Conservation (phyloP, 139 green algal species). For the Chlamydomonas sphaeroides region DNA sequence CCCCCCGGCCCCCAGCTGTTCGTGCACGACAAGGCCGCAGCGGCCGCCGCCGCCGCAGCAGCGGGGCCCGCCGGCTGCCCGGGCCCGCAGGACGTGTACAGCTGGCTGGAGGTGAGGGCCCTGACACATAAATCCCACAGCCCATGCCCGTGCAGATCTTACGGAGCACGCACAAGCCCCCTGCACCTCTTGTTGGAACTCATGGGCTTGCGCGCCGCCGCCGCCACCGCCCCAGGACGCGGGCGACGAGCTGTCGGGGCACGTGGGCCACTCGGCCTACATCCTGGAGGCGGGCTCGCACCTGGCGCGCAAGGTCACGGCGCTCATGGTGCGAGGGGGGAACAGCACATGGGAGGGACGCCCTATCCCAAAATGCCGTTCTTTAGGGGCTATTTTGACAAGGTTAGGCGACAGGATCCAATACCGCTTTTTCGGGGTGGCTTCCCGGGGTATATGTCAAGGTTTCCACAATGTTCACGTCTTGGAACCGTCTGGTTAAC, state of each 20-base stretch:
- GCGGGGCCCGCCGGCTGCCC: background rate
- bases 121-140: too few relatives aligned
- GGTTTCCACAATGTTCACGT: background rate
- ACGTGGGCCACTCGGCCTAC: constrained; percentile 12
- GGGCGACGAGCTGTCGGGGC: constrained; percentile 15
- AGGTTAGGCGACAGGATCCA: too few relatives aligned
- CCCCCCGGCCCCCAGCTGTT: background rate
- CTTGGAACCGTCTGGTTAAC: too few relatives aligned
- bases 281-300: constrained; percentile 22
- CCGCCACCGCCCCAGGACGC: background rate
- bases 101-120: constrained; percentile 33
- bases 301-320: background rate
- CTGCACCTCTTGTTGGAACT: too few relatives aligned
- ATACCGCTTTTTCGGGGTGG: background rate
- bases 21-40: constrained; percentile 35
- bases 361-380: too few relatives aligned
- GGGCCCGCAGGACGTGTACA: constrained; percentile 23
- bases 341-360: too few relatives aligned
- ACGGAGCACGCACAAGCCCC: too few relatives aligned
- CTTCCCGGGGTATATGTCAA: background rate
- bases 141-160: too few relatives aligned
- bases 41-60: background rate
- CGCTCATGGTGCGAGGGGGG: background rate
- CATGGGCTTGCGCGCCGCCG: background rate
- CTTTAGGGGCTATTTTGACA: too few relatives aligned